These are phyloP conservation scores for Quercus mongolica DNA, from an alignment of 306 rosid genomes.

Conservation along the genomic window DNA sequence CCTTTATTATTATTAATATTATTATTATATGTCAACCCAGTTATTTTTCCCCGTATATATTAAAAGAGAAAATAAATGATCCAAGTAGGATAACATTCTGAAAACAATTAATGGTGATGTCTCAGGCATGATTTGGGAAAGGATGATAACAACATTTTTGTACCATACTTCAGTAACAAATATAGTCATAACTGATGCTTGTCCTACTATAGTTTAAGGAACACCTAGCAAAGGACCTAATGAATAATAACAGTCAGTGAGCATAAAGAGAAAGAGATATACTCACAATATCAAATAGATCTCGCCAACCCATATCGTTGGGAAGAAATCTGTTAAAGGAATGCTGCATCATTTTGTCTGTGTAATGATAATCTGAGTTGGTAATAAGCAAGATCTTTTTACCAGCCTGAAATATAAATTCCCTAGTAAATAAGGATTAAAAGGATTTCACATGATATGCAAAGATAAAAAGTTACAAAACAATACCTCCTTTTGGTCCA, in stretches of 20 bases:
- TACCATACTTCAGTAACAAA: slow-evolving; percentile 15
- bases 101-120: neutral
- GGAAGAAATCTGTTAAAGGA: slow-evolving; percentile 96
- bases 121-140: neutral
- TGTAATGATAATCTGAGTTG: slow-evolving; percentile 89
- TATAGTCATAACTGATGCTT: slow-evolving; percentile 5
- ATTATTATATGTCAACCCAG: neutral
- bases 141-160: neutral
- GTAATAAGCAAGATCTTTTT: slow-evolving; percentile 93
- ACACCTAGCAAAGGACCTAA: neutral
- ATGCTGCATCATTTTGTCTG: slow-evolving; percentile 96
- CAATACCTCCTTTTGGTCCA: slow-evolving; percentile 94
- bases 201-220: neutral
- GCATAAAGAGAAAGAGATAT: neutral
- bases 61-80: neutral
- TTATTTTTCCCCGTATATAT: neutral
- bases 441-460: slow-evolving; percentile 4
- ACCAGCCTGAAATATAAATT: slow-evolving; percentile 70
- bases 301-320: slow-evolving; percentile 94
- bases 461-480: slow-evolving; percentile 9
- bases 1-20: neutral
- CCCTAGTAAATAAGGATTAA: slow-evolving; percentile 21
- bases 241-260: neutral
- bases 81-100: neutral
- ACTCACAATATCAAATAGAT: slow-evolving; percentile 94